Conservation (phyloP, 2,329 filamentous ascomycete species). For the Bipolaris zeicola region DNA sequence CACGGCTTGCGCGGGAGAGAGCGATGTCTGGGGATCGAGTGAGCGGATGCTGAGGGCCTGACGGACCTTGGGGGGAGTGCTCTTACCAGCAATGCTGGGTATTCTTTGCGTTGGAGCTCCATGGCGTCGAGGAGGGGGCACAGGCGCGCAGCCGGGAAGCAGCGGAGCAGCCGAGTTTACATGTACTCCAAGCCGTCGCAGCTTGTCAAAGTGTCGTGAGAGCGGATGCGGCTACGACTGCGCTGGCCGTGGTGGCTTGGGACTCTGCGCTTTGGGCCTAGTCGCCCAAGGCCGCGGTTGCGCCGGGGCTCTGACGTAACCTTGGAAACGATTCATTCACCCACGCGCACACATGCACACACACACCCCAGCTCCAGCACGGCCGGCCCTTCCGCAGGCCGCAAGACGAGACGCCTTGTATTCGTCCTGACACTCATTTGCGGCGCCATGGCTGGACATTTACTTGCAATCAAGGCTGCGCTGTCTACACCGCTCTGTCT, state of each 20-base stretch:
- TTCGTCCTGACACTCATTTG: slow-evolving; percentile 3
- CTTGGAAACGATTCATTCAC: slow-evolving; percentile 9
- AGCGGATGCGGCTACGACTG: slow-evolving; percentile 39
- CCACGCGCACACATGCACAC: too few relatives aligned
- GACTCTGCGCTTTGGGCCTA: slow-evolving; percentile 29
- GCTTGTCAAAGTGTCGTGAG: slow-evolving; percentile 37
- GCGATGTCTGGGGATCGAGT: slow-evolving; percentile 65
- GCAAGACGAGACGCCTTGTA: not conserved
- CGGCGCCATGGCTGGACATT: slow-evolving; percentile 1
- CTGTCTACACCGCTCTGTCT: not conserved
- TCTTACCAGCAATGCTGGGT: slow-evolving; percentile 88
- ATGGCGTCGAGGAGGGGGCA: slow-evolving; percentile 37
- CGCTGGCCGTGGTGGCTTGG: slow-evolving; percentile 39
- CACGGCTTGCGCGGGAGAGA: slow-evolving; percentile 83
- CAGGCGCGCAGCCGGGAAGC: slow-evolving; percentile 37
- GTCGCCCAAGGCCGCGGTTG: slow-evolving; percentile 15
- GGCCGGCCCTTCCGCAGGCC: not conserved
- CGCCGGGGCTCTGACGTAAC: slow-evolving; percentile 28
- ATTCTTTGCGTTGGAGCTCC: slow-evolving; percentile 83
- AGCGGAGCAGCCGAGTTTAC: slow-evolving; percentile 30
- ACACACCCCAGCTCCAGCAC: not conserved
- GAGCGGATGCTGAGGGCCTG: slow-evolving; percentile 30
- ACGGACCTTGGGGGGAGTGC: slow-evolving; percentile 12
- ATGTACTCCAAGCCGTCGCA: slow-evolving; percentile 35
- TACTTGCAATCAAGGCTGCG: not conserved